Conservation (phyloP, 106 monocot genomes). For the Acorus calamus region DNA sequence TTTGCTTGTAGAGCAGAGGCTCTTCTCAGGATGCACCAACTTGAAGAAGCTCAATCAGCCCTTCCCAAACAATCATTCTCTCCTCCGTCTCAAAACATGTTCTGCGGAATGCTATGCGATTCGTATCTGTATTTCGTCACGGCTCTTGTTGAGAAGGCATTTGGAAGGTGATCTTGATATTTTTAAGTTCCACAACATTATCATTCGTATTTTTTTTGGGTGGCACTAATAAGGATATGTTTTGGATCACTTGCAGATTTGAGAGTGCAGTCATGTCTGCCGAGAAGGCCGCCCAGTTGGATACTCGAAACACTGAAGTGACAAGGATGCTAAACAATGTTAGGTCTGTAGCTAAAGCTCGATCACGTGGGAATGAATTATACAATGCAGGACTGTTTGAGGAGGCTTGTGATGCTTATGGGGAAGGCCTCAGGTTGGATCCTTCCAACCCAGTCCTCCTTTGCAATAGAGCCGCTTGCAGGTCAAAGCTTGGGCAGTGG, state of each 20-base stretch:
- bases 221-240: background rate
- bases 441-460: conserved; percentile 64
- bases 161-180: conserved; percentile 56
- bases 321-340: conserved; percentile 30
- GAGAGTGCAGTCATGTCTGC: conserved; percentile 52
- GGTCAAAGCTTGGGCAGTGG: conserved; percentile 77
- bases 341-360: conserved; percentile 47
- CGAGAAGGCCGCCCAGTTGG: conserved; percentile 56
- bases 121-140: conserved; percentile 50
- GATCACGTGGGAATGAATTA: conserved; percentile 57
- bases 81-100: conserved; percentile 16
- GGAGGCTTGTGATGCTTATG: conserved; percentile 76
- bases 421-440: conserved; percentile 77
- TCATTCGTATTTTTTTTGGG: too few species aligned
- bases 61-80: conserved; percentile 24
- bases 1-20: conserved; percentile 68
- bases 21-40: conserved; percentile 53
- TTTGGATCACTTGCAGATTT: conserved; percentile 40
- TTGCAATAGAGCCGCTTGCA: conserved; percentile 87
- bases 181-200: background rate
- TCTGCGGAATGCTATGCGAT: conserved; percentile 40
- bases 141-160: conserved; percentile 73
- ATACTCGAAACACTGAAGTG: conserved; percentile 47
- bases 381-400: conserved; percentile 61
- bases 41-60: conserved; percentile 63